Evolutionary conservation across 1,284 basidiomycete species (phyloP), one percentile per base, ranked within the genome.

Genomic region (Malassezia dermatis): DNA sequence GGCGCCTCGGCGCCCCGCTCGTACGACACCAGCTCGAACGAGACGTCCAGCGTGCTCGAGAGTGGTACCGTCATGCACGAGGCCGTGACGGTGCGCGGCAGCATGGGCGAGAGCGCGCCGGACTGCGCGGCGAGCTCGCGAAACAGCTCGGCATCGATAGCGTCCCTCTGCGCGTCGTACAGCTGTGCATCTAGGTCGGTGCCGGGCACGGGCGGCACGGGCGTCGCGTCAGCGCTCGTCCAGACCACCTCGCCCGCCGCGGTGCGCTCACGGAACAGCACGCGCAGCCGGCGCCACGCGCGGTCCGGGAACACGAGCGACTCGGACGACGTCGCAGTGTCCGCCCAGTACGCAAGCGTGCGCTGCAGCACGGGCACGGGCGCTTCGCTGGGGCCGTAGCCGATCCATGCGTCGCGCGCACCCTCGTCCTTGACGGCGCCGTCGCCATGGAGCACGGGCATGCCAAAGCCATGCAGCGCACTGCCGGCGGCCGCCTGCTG

Each of bases 391-490:
- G 61, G 41, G 2, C 62, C 67, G 28, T 66, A 70, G 6, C 67
- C 66, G 26, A 70, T 64, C 67, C 67, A 70, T 7, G 66, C 67
- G 52, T 70, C 67, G 17, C 67, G 32, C 2, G 67, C 64, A 3
- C 64, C 63, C 45, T 70, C 67, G 10, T 68, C 66, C 23, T 62
- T 67, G 17, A 65, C 32, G 15, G 62, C 58, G 19, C 65, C 67
- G 31, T 63, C 58, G 35, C 60, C 63, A 11, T 60, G 61, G n/a
- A 66, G 13, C 31, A 68, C 57, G 2, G 66, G 62, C 13, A 59
- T 63, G 8, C 66, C 66, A 31, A 68, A 68, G 1, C 64, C 64
- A 30, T 59, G 54, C 41, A 68, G 40, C 4, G 47, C 27, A 24
- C 47, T 41, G 13, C 11, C 12, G 10, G 17, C 31, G 4, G 17